A percentile compares a stretch with the other conserved stretches of the same genome.
phyloP scores from a whole-genome alignment of 805 yeast genomes.

The Cyberlindnera meyerae region DNA sequence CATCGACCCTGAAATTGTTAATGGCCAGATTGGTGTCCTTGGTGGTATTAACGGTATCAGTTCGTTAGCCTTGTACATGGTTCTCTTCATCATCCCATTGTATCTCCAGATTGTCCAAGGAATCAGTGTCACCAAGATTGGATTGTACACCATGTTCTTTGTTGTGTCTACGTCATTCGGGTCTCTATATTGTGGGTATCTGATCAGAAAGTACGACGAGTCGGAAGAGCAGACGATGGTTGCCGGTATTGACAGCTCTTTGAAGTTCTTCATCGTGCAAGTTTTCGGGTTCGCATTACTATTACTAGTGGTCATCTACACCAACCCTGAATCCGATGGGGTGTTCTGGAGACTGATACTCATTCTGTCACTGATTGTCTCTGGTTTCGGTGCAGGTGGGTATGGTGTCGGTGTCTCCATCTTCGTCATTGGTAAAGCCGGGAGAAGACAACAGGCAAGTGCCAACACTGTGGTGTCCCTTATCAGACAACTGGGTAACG shows the following conservation, averaged over 20 bases:
- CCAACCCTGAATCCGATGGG: constrained; percentile 12
- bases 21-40: constrained; percentile 35
- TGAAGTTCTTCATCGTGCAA: constrained; percentile 15
- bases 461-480: constrained; percentile 42
- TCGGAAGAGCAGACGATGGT: constrained; percentile 22
- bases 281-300: constrained; percentile 18
- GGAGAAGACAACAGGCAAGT: constrained; percentile 37
- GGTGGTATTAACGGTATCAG: constrained; percentile 35
- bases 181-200: constrained; percentile 34
- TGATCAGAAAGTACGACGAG: constrained; percentile 24
- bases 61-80: constrained; percentile 32
- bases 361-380: constrained; percentile 26
- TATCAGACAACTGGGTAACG: constrained; percentile 40
- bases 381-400: constrained; percentile 38
- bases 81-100: constrained; percentile 34
- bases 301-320: constrained; percentile 3
- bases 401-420: constrained; percentile 36
- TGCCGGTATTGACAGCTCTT: constrained; percentile 17
- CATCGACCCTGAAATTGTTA: constrained; percentile 35
- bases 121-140: constrained; percentile 34
- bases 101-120: constrained; percentile 41
- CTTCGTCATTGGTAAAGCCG: constrained; percentile 38
- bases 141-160: constrained; percentile 36
- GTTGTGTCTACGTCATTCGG: constrained; percentile 38
- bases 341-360: constrained; percentile 20